Evolutionary conservation across 805 yeast genomes (phyloP), one percentile per base, ranked within the genome.

Genomic region (Isabelozyma heimii): DNA sequence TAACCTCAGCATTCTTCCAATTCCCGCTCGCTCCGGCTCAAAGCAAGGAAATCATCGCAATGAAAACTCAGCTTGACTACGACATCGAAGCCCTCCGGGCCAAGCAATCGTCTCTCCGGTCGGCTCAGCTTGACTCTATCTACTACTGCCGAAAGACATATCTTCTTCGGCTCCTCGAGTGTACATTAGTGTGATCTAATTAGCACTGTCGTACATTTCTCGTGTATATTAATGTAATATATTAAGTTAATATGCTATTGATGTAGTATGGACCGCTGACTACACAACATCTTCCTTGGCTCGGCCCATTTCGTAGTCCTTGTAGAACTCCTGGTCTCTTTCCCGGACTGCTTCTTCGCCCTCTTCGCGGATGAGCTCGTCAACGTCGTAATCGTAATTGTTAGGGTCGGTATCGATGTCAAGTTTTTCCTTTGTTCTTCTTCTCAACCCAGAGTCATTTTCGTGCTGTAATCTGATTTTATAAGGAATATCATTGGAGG

Each of bases 381-480:
- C 78, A 47, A 74, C 61, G 47, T 74, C 79, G 45, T 72, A 73
- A 53, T 73, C 79, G 52, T 68, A 73, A 41, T 62, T 69, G 47
- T 73, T 68, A 6, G 78, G 78, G 51, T 73, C 59, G 24, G 59
- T 54, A 55, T 74, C 72, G 40, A 63, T 51, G 42, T 68, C 73
- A 42, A 67, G 53, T 50, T 63, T 67, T 33, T 69, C 77, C 45
- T 58, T 60, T 33, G 57, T 55, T 49, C 73, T 59, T 51, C 63
- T 63, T 45, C 69, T 54, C 51, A 68, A 54, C 1, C 52, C 54
- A 2, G 52, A 45, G 12, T 51, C 43, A 39, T 60, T 55, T 30
- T 30, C 35, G n/a, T 30, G 35, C 37, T 62, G 63, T 45, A 72
- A 59, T 41, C 57, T 62, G 47, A 72, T 63, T 44, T 62, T 63